Evolutionary conservation across 352 stramenopile genomes (phyloP).

Genomic region (Globisporangium alternatum): DNA sequence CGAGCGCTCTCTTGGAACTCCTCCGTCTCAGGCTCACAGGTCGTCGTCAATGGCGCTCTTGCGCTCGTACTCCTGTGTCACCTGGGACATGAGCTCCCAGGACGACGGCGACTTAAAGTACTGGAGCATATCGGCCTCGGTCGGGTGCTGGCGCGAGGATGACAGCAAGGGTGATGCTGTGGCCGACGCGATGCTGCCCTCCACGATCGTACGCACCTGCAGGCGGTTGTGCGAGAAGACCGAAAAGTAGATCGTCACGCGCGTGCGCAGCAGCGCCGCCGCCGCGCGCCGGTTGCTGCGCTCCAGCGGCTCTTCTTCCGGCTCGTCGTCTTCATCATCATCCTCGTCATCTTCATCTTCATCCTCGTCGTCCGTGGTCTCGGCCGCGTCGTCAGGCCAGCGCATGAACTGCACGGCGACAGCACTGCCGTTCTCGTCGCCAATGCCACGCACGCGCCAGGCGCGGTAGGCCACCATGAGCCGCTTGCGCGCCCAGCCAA

Average conservation of each 20-base stretch:
- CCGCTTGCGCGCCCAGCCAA: slow-evolving; percentile 42
- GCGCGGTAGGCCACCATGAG: slow-evolving; percentile 61
- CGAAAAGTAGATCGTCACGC: slow-evolving; percentile 66
- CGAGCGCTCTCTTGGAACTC: background rate
- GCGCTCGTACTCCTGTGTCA: slow-evolving; percentile 50
- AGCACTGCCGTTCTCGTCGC: slow-evolving; percentile 43
- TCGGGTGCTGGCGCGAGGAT: slow-evolving; percentile 25
- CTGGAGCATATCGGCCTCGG: slow-evolving; percentile 60
- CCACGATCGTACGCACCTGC: slow-evolving; percentile 60
- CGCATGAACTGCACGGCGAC: slow-evolving; percentile 63
- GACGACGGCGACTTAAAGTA: slow-evolving; percentile 72
- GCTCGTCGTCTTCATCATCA: slow-evolving; percentile 45
- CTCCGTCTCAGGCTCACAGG: slow-evolving; percentile 8
- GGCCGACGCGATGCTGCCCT: slow-evolving; percentile 50
- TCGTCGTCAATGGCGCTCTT: slow-evolving; percentile 12
- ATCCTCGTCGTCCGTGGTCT: slow-evolving; percentile 1
- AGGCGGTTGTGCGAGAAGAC: slow-evolving; percentile 42
- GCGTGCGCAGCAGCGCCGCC: slow-evolving; percentile 41
- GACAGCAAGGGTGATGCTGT: slow-evolving; percentile 17
- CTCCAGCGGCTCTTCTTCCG: slow-evolving; percentile 41
- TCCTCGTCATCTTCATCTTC: slow-evolving; percentile 19
- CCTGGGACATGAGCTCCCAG: slow-evolving; percentile 66
- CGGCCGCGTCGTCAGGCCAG: slow-evolving; percentile 38
- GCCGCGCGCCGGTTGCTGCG: slow-evolving; percentile 20
- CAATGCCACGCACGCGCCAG: slow-evolving; percentile 54